Base-by-base conservation (phyloP, 352 stramenopile genomes). In the Phytopythium boreale region DNA sequence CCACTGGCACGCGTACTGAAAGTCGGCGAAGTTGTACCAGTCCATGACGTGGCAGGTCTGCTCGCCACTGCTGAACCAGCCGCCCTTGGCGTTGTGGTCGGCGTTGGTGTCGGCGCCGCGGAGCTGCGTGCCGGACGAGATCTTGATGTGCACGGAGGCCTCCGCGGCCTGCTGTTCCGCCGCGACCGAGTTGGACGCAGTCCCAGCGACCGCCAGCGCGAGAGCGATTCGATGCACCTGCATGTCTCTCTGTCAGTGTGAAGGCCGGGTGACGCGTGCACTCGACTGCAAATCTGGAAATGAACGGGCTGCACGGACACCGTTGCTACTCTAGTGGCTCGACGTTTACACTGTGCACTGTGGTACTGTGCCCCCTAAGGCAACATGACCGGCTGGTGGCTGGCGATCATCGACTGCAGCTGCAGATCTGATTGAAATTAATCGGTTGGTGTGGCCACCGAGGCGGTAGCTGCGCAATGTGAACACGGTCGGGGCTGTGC, bases 1-100 rank as follows among this genome's bases (percentile, higher is more conserved):
- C 60, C 60, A 59, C 11, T 58, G 22, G 36, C 60, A 65, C 24
- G 60, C 60, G 50, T 65, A 60, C 50, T 65, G 29, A 39, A 60
- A 65, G 12, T 65, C 60, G 34, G 44, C 37, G 46, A 50, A 65
- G 49, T 65, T 60, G 6, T 58, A 37, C 37, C 50, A 46, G 26
- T 65, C 19, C 60, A 65, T 65, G 14, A 34, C 34, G 2, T 55
- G 10, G 37, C 60, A 65, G 0, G 31, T 44, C 31, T 58, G 52
- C 52, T 17, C 19, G 15, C 52, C 52, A 9, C 15, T 29, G 43
- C 19, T 24, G 43, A 49, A 57, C 24, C 22, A 24, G 9, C 26
- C 29, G 29, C 29, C 27, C 52, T 58, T 58, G 52, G 46, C 10
- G 44, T 51, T 22, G 4, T 29, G 19, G n/a, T 29, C n/a, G 5